Base-by-base conservation (phyloP, 2,329 filamentous ascomycete genomes). In the Pseudogymnoascus sp. region DNA sequence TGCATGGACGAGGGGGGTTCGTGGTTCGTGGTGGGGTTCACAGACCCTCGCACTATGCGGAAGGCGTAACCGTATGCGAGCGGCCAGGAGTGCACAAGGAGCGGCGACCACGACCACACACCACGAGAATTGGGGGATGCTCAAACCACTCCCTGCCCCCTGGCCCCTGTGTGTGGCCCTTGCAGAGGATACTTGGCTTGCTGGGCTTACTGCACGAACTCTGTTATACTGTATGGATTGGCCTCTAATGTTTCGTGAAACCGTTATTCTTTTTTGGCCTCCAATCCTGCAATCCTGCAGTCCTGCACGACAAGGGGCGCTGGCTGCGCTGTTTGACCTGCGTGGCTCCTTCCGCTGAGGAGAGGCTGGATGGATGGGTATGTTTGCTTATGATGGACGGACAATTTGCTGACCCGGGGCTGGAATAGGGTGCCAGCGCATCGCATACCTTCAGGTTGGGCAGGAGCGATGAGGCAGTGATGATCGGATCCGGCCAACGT, bases 61-160 rank as follows among this genome's bases (percentile, higher is more conserved):
- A 53, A 31, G 23, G 23, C 11, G 23, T 23, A 53, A 17, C 44
- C 31, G 31, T 33, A 33, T 3, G 7, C 7, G 3, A 33, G 6
- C 31, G 31, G 2, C 9, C 29, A 31, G 29, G 29, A 31, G 29
- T n/a, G n/a, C n/a, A n/a, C n/a, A n/a, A n/a, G n/a, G n/a, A n/a
- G n/a, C n/a, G n/a, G n/a, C n/a, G n/a, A n/a, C n/a, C n/a, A n/a
- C 29, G 29, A 31, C 6, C 6, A 9, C 29, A 31, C 7, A n/a
- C 6, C 29, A 31, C 29, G 29, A 31, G 29, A 31, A 31, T n/a
- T 7, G 29, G 9, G 6, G 44, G 21, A 26, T 50, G 44, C 44
- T 29, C 44, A 50, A 50, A 50, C 44, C 44, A 50, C 44, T 50
- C 44, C 44, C 44, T 50, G 44, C 44, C 44, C 44, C 44, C 44